These are phyloP conservation scores for Colletotrichum graminicola DNA, from an alignment of 2,329 filamentous ascomycete species.

Conservation along the genomic window DNA sequence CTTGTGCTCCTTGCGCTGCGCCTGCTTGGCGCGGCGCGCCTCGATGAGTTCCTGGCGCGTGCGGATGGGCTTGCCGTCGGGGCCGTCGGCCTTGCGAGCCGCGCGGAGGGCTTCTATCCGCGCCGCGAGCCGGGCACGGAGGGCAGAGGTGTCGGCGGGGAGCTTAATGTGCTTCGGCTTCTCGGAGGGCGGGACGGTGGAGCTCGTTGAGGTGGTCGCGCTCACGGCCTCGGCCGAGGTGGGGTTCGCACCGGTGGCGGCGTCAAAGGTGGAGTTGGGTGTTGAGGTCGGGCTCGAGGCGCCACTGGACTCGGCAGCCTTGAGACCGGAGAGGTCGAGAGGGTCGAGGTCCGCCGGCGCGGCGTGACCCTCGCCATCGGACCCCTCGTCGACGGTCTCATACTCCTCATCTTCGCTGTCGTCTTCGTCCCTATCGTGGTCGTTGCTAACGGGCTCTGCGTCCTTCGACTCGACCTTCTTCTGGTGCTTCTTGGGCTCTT, in stretches of 20 bases:
- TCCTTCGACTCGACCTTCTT: constrained; percentile 48
- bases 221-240: constrained; percentile 62
- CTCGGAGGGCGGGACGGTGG: constrained; percentile 69
- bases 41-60: constrained; percentile 95
- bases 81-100: constrained; percentile 86
- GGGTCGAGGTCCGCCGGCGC: constrained; percentile 43
- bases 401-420: constrained; percentile 36
- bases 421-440: constrained; percentile 35
- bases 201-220: constrained; percentile 77
- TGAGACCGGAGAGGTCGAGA: constrained; percentile 48
- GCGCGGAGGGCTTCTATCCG: constrained; percentile 88
- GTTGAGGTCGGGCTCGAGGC: constrained; percentile 54
- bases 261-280: constrained; percentile 72
- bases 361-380: constrained; percentile 42
- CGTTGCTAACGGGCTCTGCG: constrained; percentile 30
- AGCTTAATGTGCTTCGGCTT: constrained; percentile 76
- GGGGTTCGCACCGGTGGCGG: constrained; percentile 56
- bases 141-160: constrained; percentile 78
- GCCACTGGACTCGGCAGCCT: constrained; percentile 59
- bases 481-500: constrained; percentile 55
- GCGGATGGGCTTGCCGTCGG: constrained; percentile 83
- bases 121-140: constrained; percentile 83
- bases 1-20: constrained; percentile 87
- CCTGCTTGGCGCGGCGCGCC: constrained; percentile 86
- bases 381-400: constrained; percentile 35